Evolutionary conservation across 2,329 filamentous ascomycete genomes (phyloP).

Genomic region (Colletotrichum abscissum): DNA sequence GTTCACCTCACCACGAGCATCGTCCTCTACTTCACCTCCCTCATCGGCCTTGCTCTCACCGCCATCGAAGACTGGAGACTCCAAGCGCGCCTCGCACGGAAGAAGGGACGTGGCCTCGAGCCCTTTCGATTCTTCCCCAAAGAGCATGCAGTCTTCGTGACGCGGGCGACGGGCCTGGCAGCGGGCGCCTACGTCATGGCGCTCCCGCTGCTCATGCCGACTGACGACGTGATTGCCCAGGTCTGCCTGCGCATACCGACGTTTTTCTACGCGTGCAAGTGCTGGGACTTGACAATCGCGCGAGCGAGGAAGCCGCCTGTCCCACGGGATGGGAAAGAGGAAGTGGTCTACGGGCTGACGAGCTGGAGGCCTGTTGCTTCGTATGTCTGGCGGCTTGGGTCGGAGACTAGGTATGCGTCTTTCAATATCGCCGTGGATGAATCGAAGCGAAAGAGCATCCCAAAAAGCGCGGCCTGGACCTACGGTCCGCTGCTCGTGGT

Average conservation of each 20-base stretch:
- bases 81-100: neutral
- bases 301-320: neutral
- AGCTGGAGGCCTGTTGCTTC: neutral
- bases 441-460: neutral
- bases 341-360: neutral
- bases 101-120: neutral
- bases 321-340: neutral
- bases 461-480: neutral
- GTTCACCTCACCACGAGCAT: neutral
- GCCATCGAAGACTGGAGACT: neutral
- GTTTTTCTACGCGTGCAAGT: neutral
- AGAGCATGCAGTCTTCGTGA: neutral
- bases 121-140: neutral
- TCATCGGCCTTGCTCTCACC: neutral
- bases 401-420: neutral
- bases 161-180: neutral
- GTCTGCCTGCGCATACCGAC: neutral
- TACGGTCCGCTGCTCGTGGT: neutral
- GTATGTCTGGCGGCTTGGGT: neutral
- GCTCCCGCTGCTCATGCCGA: neutral
- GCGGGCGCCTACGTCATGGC: neutral
- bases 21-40: neutral
- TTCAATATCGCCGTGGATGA: neutral
- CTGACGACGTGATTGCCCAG: neutral
- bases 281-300: neutral